These are phyloP conservation scores for Amphirosellinia nigrospora DNA, from an alignment of 495 filamentous ascomycete species.

Conservation along the genomic window DNA sequence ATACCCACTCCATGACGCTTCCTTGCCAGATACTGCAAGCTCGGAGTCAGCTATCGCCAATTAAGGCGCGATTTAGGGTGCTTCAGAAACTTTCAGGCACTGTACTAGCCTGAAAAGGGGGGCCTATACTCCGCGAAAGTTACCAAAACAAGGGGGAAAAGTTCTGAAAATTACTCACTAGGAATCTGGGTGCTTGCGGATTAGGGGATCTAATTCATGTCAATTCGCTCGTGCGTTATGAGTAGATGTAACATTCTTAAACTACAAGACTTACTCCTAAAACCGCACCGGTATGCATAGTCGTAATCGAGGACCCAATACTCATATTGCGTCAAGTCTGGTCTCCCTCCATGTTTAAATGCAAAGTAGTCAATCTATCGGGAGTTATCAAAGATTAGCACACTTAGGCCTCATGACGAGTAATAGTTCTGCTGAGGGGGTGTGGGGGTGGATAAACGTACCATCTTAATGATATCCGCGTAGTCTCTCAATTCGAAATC, in stretches of 20 bases:
- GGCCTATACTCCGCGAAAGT: no score
- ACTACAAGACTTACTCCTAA: constrained; percentile 32
- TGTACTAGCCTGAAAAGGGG: no score
- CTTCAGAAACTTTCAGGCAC: no score
- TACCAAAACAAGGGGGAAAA: no score
- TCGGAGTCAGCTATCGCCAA: no score
- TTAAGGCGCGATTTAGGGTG: no score
- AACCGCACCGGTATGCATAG: constrained; percentile 35
- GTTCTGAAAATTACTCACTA: no score
- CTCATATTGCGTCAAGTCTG: constrained; percentile 37
- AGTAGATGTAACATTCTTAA: not conserved
- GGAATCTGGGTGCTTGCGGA: constrained; percentile 38
- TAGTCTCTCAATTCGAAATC: constrained; percentile 35
- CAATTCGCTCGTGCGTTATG: not conserved
- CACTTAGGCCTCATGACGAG: constrained; percentile 5
- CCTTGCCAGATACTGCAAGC: constrained; percentile 29
- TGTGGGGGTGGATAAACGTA: constrained; percentile 23
- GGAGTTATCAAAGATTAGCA: not conserved
- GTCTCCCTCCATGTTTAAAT: constrained; percentile 34
- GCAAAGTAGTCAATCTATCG: constrained; percentile 34
- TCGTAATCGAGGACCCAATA: constrained; percentile 39
- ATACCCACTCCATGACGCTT: constrained; percentile 26
- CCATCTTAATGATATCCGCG: constrained; percentile 24
- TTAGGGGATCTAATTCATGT: constrained; percentile 31
- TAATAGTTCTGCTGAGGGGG: not conserved